A percentile compares a stretch with the other conserved stretches of the same genome.
Conservation (phyloP, 495 filamentous ascomycete species). For the Eremomyces bilateralis region DNA sequence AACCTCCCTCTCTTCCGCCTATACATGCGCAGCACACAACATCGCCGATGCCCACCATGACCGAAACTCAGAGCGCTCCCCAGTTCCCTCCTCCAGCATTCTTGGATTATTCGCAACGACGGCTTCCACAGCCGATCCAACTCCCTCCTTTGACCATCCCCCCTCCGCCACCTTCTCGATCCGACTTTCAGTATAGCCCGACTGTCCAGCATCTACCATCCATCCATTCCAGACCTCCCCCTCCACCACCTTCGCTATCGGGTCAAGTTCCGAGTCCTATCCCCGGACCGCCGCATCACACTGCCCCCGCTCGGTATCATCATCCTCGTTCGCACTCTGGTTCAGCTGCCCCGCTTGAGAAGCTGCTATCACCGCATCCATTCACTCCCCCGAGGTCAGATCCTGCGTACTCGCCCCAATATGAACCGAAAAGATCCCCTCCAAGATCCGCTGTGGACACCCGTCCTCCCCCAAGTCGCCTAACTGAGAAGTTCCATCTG, state of each 20-base stretch:
- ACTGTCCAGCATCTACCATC: constrained; percentile 10
- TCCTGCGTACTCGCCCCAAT: constrained; percentile 13
- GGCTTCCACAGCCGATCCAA: constrained; percentile 10
- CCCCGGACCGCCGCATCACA: neutral
- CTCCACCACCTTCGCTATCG: no score
- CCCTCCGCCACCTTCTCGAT: constrained; percentile 7
- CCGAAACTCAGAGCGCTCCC: constrained; percentile 16
- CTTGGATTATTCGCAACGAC: constrained; percentile 10
- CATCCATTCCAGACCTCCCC: no score
- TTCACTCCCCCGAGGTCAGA: constrained; percentile 16
- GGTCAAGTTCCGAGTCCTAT: constrained; percentile 1
- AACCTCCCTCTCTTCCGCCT: constrained; percentile 16
- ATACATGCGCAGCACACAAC: constrained; percentile 10
- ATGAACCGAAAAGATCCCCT: neutral
- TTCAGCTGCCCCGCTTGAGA: constrained; percentile 10
- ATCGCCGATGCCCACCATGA: constrained; percentile 10
- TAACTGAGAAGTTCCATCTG: constrained; percentile 10
- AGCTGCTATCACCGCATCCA: constrained; percentile 10
- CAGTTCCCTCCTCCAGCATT: constrained; percentile 12
- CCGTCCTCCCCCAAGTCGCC: neutral
- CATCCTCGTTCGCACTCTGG: constrained; percentile 6
- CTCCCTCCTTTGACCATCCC: constrained; percentile 14
- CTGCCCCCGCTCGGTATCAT: constrained; percentile 5
- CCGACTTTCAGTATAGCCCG: constrained; percentile 10
- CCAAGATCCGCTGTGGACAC: neutral